phyloP scores from a whole-genome alignment of 169 alveolate genomes.

The Plasmodium gonderi region DNA sequence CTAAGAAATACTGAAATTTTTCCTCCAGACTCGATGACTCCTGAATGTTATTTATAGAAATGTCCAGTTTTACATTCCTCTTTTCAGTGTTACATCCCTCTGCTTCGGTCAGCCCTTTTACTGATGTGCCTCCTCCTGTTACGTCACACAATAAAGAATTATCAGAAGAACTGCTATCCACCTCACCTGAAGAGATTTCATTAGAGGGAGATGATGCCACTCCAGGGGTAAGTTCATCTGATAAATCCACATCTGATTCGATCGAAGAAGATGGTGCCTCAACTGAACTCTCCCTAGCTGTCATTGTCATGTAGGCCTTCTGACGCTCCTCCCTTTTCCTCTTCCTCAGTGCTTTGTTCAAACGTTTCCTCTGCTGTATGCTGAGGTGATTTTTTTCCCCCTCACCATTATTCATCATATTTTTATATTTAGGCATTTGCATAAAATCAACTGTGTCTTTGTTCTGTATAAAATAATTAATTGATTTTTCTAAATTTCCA shows the following conservation, averaged over 20 bases:
- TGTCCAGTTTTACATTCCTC: not conserved
- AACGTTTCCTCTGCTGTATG: constrained; percentile 1
- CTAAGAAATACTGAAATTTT: constrained; percentile 9
- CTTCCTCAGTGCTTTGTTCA: not conserved
- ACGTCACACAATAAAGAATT: too few species aligned
- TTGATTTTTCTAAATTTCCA: constrained; percentile 54
- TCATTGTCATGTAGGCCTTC: not conserved
- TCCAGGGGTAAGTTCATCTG: too few species aligned
- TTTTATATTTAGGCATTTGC: not conserved
- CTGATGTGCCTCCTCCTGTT: not conserved
- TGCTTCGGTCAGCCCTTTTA: not conserved
- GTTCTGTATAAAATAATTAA: constrained; percentile 27
- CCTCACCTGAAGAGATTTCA: too few species aligned
- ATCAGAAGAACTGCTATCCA: too few species aligned
- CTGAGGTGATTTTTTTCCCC: not conserved
- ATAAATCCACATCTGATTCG: not conserved
- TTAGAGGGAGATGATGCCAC: too few species aligned
- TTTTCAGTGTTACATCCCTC: not conserved
- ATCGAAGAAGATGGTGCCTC: not conserved
- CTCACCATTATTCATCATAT: not conserved
- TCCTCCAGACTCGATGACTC: constrained; percentile 6
- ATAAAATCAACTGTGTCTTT: constrained; percentile 34
- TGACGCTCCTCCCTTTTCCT: not conserved
- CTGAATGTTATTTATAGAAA: not conserved
- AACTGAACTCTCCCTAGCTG: too few species aligned